A percentile compares a stretch with the other conserved stretches of the same genome.
phyloP scores from a whole-genome alignment of 352 stramenopile species.

The Pythium grandisporangium region DNA sequence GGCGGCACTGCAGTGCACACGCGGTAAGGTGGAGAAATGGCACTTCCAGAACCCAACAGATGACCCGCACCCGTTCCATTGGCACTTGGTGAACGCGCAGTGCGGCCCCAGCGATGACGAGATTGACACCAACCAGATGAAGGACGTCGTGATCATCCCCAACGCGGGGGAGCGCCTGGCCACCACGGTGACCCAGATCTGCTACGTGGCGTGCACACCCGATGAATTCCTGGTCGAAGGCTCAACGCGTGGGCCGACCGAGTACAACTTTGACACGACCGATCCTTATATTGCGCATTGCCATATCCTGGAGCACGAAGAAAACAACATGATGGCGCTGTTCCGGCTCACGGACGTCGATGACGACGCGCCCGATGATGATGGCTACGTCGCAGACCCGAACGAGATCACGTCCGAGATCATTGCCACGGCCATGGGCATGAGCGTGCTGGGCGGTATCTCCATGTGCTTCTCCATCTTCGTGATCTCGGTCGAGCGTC shows the following conservation, averaged over 20 bases:
- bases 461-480: slow-evolving; percentile 59
- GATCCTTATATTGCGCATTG: slow-evolving; percentile 73
- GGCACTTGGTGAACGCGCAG: slow-evolving; percentile 67
- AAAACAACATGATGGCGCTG: slow-evolving; percentile 65
- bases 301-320: slow-evolving; percentile 72
- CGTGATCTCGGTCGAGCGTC: slow-evolving; percentile 50
- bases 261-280: slow-evolving; percentile 64
- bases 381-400: slow-evolving; percentile 19
- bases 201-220: slow-evolving; percentile 65
- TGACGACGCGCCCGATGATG: slow-evolving; percentile 27
- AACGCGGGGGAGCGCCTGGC: slow-evolving; percentile 31
- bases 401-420: slow-evolving; percentile 36
- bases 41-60: slow-evolving; percentile 73
- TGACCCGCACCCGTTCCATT: slow-evolving; percentile 69
- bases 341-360: slow-evolving; percentile 52
- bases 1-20: slow-evolving; percentile 42
- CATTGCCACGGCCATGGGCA: slow-evolving; percentile 55
- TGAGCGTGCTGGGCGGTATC: slow-evolving; percentile 62
- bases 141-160: slow-evolving; percentile 70
- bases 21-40: slow-evolving; percentile 71
- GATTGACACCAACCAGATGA: slow-evolving; percentile 53
- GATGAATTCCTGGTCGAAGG: slow-evolving; percentile 54
- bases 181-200: slow-evolving; percentile 46
- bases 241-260: slow-evolving; percentile 29
- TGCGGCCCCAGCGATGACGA: slow-evolving; percentile 55